Evolutionary conservation across 768 basidiomycete species (phyloP), one percentile per base, ranked within the genome.

Genomic region (Tulasnella sp.): DNA sequence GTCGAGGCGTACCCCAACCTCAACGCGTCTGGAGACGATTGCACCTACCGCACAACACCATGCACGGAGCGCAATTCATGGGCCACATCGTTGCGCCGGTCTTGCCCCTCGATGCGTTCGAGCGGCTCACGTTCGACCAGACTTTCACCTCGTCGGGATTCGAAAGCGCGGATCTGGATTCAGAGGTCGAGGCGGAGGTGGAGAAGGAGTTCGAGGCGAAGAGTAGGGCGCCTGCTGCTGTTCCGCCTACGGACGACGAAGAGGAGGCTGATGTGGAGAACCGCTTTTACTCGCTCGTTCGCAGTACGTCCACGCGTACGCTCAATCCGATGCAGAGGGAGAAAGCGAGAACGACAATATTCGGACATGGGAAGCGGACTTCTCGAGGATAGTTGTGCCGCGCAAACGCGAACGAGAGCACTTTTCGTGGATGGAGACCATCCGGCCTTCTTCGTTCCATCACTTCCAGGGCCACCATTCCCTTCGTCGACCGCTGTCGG

Each of bases 41-140:
- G 54, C 54, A 58, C 54, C 25, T 11, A 17, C 54, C n/a, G 54
- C 11, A 58, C 54, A 54, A 39, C 34, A 22, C 38, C 38, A 49
- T 72, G 39, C 19, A 72, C 71, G 11, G 22, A 12, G 36, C 25
- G 70, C 34, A 72, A 25, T 22, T n/a, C 42, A 1, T 19, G 34
- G 40, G n/a, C 17, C 29, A 15, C 19, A 3, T n/a, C 49, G 67
- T 6, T 19, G 14, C n/a, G 2, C n/a, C 22, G 22, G 38, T 54
- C 12, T n/a, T 49, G 7, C 36, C 40, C 14, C 37, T 42, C 2
- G 40, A 54, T 29, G 71, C 49, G 34, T 72, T 71, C 70, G 70
- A 71, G 70, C 34, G 70, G 25, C 37, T 71, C 39, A 42, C 70
- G n/a, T 71, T 71, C 37, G 70, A 71, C 36, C 36, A 36, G 34